Evolutionary conservation across 164 flowering plant genomes (phyloP), one percentile per base, ranked within the genome.

Genomic region (Liquidambar formosana): DNA sequence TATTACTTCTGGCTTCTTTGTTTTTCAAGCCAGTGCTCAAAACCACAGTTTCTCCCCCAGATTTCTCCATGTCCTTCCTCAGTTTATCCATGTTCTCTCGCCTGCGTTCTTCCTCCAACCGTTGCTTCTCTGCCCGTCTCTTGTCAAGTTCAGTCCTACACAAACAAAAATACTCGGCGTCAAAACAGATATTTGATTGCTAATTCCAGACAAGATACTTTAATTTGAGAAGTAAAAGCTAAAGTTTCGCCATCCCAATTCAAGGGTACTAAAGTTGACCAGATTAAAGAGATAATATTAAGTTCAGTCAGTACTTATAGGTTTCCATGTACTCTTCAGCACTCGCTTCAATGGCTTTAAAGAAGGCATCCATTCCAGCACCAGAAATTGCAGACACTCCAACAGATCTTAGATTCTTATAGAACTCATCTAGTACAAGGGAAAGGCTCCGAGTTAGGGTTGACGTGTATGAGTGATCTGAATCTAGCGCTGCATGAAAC

Each of bases 341-440:
- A 78, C 99, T 90, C 21, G 85, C 85, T 64, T 93, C 92, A 68
- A 95, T 78, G 52, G 96, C 85, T 73, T 89, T 86, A 65, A 95
- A 93, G 80, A 93, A 93, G 23, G 76, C 89, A 22, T 83, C 91
- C 88, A 93, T 88, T 57, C 99, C 99, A 72, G 88, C 83, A 68
- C 99, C 97, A 73, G 96, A 69, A 67, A 91, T 81, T 28, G 99
- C 96, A 71, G 99, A 95, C 1, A 95, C 98, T 53, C 99, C 99
- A 65, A 91, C 97, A 21, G 95, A 84, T 33, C 73, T 83, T 41
- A 95, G 84, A 75, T 91, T 93, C 59, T 82, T 88, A 70, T 91
- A 95, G 82, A 95, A 95, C 71, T 91, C 94, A 65, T 95, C 98
- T 53, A 95, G 85, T 10, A 80, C 89, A 61, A 95, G 93, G 38